Evolutionary conservation across 1,139 yeast species (phyloP).

Genomic region (Kluyveromyces marxianus): DNA sequence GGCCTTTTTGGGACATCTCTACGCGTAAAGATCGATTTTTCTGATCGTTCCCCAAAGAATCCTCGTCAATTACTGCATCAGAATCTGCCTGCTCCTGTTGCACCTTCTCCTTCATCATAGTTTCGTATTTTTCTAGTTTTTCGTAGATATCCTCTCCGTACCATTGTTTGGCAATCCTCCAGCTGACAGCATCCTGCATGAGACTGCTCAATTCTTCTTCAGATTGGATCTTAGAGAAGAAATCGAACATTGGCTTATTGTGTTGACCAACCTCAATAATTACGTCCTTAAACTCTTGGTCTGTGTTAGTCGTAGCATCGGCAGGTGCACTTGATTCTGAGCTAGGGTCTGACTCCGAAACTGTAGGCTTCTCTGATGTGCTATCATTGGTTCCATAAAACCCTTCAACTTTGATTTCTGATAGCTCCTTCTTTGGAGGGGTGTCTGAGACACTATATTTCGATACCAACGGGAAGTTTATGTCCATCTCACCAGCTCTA

Average conservation of each 20-base stretch:
- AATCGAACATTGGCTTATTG: slow-evolving; percentile 12
- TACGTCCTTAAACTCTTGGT: slow-evolving; percentile 9
- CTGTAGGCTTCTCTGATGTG: background rate
- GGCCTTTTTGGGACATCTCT: slow-evolving; percentile 12
- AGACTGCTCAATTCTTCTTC: slow-evolving; percentile 5
- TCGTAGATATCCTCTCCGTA: slow-evolving; percentile 12
- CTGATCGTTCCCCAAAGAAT: no score
- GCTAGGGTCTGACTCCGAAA: no score
- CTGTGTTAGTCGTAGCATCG: background rate
- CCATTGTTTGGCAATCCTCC: slow-evolving; percentile 9
- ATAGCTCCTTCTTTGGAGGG: no score
- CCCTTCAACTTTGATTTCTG: background rate
- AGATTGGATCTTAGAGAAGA: slow-evolving; percentile 12
- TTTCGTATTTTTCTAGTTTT: slow-evolving; percentile 6
- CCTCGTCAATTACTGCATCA: slow-evolving; percentile 12
- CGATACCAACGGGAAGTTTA: no score
- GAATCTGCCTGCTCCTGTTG: slow-evolving; percentile 12
- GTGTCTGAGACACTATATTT: no score
- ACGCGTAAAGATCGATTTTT: slow-evolving; percentile 4
- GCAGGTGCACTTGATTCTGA: no score
- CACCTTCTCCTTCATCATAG: slow-evolving; percentile 11
- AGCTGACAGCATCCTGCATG: slow-evolving; percentile 5
- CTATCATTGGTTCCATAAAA: background rate
- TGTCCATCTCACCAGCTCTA: background rate
- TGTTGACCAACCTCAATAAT: slow-evolving; percentile 14